These are phyloP conservation scores for Clathrus columnatus DNA, from an alignment of 768 basidiomycete genomes.

Conservation along the genomic window DNA sequence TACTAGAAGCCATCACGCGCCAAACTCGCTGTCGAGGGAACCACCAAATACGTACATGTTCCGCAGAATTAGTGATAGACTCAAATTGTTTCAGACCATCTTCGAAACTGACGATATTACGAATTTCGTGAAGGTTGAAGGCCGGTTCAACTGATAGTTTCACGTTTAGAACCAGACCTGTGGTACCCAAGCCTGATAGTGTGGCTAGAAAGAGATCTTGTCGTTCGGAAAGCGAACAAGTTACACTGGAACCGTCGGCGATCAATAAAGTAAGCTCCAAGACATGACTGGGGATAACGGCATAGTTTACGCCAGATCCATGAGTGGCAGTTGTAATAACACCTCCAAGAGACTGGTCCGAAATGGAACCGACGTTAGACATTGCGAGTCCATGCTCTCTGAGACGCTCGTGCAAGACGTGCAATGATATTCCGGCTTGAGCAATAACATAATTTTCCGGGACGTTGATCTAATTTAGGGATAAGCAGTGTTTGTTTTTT, in stretches of 20 bases:
- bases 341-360: slow-evolving; percentile 90
- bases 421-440: slow-evolving; percentile 73
- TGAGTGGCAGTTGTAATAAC: slow-evolving; percentile 93
- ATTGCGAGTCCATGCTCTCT: slow-evolving; percentile 67
- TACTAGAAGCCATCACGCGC: slow-evolving; percentile 62
- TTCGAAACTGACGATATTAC: slow-evolving; percentile 53
- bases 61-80: slow-evolving; percentile 45
- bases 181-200: slow-evolving; percentile 86
- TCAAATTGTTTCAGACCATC: slow-evolving; percentile 49
- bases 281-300: slow-evolving; percentile 77
- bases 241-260: slow-evolving; percentile 63
- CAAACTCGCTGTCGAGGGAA: slow-evolving; percentile 71
- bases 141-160: slow-evolving; percentile 72
- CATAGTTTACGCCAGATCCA: slow-evolving; percentile 75
- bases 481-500: too few relatives aligned
- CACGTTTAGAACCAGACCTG: slow-evolving; percentile 78
- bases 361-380: slow-evolving; percentile 91
- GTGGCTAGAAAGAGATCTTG: slow-evolving; percentile 82
- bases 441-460: slow-evolving; percentile 60
- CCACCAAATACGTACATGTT: slow-evolving; percentile 94
- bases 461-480: slow-evolving; percentile 54
- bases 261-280: slow-evolving; percentile 65
- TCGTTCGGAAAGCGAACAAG: slow-evolving; percentile 53
- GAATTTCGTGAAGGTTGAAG: slow-evolving; percentile 71
- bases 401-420: slow-evolving; percentile 62